Base-by-base conservation (phyloP, 2,329 filamentous ascomycete genomes). In the Apiospora rasikravindrae region DNA sequence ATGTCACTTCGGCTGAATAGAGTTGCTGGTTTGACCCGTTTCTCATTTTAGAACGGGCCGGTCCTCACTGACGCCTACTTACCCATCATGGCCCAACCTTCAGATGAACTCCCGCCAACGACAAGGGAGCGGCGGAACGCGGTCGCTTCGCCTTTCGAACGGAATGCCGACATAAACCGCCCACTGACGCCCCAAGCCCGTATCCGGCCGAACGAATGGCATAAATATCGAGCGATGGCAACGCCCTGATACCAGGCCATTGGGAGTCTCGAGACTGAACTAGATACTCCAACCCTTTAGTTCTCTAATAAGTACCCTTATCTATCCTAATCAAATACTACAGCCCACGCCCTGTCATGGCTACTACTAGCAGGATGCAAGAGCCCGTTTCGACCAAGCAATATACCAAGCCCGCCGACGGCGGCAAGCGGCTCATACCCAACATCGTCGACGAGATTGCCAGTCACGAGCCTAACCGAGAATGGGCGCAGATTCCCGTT, bases 361-460 rank as follows among this genome's bases (percentile, higher is more conserved):
- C 19, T 40, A 3, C 33, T 13, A 7, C 10, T 16, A 14, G 7
- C 29, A 14, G 7, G 5, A n/a, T 10, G 5, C 22, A 37, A 16
- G 26, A 14, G 7, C 7, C 16, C 6, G 16, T 33, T 19, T 13
- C 29, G 4, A 22, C 16, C 67, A 69, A 37, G 19, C 44, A 33
- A 33, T 19, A 47, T 1, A 47, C 68, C 33, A 66, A 70, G 4
- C 37, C 6, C 53, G 4, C 51, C 53, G 42, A 45, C 29, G 70
- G 72, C 29, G 70, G 72, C 40, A 70, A 70, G 19, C 81, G 84
- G 33, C 76, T 84, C 16, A 72, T 85, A 11, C 78, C 83, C 26
- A 77, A 82, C 71, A 76, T 85, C 64, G 76, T 86, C 61, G 83
- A 86, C 71, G 80, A 83, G 0, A 74, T 77, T 13, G 84, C 84